These are phyloP conservation scores for Erysiphe neolycopersici DNA, from an alignment of 2,329 filamentous ascomycete genomes.

Conservation along the genomic window DNA sequence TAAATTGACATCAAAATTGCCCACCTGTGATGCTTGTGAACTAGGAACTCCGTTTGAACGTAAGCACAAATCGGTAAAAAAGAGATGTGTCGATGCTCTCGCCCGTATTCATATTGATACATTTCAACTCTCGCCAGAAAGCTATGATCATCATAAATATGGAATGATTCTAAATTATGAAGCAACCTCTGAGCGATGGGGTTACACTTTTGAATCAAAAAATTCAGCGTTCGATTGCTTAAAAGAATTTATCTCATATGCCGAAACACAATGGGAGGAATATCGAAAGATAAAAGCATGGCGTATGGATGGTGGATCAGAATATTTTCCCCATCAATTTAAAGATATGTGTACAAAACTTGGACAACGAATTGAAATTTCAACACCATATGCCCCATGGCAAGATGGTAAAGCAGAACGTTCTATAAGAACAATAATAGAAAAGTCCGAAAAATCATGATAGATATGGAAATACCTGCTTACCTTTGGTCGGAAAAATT, in stretches of 20 bases:
- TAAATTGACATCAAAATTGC: not conserved
- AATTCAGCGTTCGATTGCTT: not conserved
- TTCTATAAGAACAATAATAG: not conserved
- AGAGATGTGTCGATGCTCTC: not conserved
- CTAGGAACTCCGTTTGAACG: not conserved
- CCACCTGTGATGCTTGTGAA: not conserved
- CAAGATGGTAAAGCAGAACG: conserved; percentile 1
- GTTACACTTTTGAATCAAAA: not conserved
- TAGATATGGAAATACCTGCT: not conserved
- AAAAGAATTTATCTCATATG: not conserved
- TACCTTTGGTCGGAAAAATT: not conserved
- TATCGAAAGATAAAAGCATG: not conserved
- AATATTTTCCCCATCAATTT: not conserved
- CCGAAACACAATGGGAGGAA: not conserved
- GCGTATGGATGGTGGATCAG: not conserved
- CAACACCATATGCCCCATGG: not conserved
- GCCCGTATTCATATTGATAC: not conserved
- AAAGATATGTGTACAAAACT: not conserved
- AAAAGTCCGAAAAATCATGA: not conserved
- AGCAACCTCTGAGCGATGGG: not conserved
- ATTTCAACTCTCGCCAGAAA: not conserved
- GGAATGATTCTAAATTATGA: not conserved
- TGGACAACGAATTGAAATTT: not conserved
- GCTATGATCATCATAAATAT: not conserved
- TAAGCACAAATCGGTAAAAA: not conserved